A percentile compares a stretch with the other conserved stretches of the same genome.
phyloP scores from a whole-genome alignment of 106 monocot genomes.

The Vanilla planifolia region DNA sequence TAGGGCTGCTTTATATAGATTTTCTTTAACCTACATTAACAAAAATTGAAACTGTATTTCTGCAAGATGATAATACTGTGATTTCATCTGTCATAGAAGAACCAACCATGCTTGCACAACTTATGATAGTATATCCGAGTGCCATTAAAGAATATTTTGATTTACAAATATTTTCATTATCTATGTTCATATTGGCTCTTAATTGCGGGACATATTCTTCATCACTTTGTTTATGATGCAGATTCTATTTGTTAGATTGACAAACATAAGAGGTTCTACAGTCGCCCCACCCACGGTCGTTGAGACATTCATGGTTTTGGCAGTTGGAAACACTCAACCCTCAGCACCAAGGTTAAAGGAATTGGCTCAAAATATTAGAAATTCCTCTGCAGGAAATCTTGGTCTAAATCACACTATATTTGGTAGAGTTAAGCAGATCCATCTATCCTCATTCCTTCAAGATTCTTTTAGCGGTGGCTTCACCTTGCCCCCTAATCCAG shows the following conservation, averaged over 20 bases:
- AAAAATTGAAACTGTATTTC: too few species aligned
- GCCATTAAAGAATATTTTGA: background rate
- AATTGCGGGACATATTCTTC: background rate
- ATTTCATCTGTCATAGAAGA: background rate
- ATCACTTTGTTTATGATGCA: constrained; percentile 30
- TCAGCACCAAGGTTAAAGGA: constrained; percentile 74
- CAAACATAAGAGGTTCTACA: constrained; percentile 79
- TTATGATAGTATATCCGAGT: too few species aligned
- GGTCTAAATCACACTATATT: constrained; percentile 92
- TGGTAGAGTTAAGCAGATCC: constrained; percentile 93
- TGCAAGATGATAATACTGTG: background rate
- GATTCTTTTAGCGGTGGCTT: constrained; percentile 58
- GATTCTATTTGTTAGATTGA: constrained; percentile 84
- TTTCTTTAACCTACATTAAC: too few species aligned
- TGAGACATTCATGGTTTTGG: constrained; percentile 64
- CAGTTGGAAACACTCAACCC: constrained; percentile 60
- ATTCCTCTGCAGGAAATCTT: constrained; percentile 69
- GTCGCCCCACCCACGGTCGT: constrained; percentile 68
- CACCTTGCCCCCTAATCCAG: constrained; percentile 45
- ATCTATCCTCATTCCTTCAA: constrained; percentile 74
- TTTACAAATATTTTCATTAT: constrained; percentile 1
- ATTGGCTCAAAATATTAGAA: constrained; percentile 63
- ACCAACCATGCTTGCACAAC: background rate
- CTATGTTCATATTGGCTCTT: background rate
- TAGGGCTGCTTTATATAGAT: too few species aligned